These are phyloP conservation scores for Stylonectria norvegica DNA, from an alignment of 2,329 filamentous ascomycete species.

Conservation along the genomic window DNA sequence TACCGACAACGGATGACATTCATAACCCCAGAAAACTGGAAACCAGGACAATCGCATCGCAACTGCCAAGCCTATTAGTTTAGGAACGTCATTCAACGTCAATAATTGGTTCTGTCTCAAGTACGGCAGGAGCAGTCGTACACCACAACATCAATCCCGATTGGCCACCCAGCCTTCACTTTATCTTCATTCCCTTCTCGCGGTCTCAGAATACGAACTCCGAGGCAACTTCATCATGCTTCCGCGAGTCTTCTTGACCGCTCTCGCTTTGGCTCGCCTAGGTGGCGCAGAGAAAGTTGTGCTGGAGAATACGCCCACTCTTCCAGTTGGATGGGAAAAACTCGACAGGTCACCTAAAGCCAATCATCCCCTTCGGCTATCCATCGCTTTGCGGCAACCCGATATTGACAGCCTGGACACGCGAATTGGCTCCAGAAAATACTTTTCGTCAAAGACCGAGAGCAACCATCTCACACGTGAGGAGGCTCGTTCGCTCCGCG, in stretches of 20 bases:
- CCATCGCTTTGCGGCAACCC: slow-evolving; percentile 33
- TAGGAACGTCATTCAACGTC: background rate
- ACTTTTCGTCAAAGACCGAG: slow-evolving; percentile 7
- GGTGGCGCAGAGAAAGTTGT: slow-evolving; percentile 17
- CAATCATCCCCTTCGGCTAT: slow-evolving; percentile 26
- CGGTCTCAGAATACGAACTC: too few species aligned
- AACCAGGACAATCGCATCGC: too few species aligned
- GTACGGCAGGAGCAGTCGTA: too few species aligned
- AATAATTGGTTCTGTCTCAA: too few species aligned
- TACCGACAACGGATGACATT: too few species aligned
- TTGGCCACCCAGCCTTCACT: too few species aligned
- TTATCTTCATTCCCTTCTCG: background rate
- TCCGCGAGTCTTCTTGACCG: slow-evolving; percentile 7
- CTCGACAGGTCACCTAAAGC: slow-evolving; percentile 21
- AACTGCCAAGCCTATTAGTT: too few species aligned
- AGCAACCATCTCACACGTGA: slow-evolving; percentile 33
- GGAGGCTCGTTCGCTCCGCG: slow-evolving; percentile 36
- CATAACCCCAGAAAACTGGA: too few species aligned
- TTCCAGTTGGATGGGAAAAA: slow-evolving; percentile 32
- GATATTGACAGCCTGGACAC: slow-evolving; percentile 25
- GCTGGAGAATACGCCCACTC: slow-evolving; percentile 25
- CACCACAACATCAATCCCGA: too few species aligned
- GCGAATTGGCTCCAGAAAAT: slow-evolving; percentile 17
- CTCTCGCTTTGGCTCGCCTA: slow-evolving; percentile 24
- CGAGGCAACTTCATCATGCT: slow-evolving; percentile 21